Evolutionary conservation across 805 yeast genomes (phyloP), one percentile per base, ranked within the genome.

Genomic region (Candida multigemmis): DNA sequence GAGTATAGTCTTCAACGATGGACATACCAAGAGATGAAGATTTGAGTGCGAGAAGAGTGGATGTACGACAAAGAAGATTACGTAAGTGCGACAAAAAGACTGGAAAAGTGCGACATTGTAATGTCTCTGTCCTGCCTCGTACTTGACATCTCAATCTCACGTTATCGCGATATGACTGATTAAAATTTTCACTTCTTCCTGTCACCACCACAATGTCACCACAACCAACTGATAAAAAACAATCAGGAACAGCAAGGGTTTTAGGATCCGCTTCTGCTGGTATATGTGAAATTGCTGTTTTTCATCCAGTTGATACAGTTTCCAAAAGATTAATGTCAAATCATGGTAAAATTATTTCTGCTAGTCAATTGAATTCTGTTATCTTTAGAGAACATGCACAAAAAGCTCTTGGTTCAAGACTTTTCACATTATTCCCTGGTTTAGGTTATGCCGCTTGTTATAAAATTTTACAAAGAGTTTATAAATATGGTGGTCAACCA

Each of bases 401-500:
- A 26, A 77, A 82, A 40, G 68, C 91, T 4, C 44, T 85, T 2
- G 74, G 75, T 13, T 68, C 72, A 34, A 73, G 96, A 54, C 48
- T 83, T 23, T 61, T 84, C 38, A 79, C 96, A 7, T 68, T 91
- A 37, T 91, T 91, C 65, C 98, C 99, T 12, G 99, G 99, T 53
- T 71, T 91, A 38, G 97, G 97, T 14, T 91, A 91, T 51, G 98
- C 98, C 37, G 97, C 98, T 24, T 83, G 86, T 40, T 91, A 91
- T 69, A 91, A 91, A 60, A 80, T 91, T 42, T 65, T 89, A 42
- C 99, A 91, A 63, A 77, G 99, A 65, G 96, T 91, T 30, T 91
- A 91, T 73, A 91, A 91, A 62, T 91, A 91, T 55, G 97, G 98
- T 50, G 99, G 99, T 27, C 99, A 91, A 65, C 98, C 99, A 25